Evolutionary conservation across 257 asterid species (phyloP).

Genomic region (Penstemon newberryi): DNA sequence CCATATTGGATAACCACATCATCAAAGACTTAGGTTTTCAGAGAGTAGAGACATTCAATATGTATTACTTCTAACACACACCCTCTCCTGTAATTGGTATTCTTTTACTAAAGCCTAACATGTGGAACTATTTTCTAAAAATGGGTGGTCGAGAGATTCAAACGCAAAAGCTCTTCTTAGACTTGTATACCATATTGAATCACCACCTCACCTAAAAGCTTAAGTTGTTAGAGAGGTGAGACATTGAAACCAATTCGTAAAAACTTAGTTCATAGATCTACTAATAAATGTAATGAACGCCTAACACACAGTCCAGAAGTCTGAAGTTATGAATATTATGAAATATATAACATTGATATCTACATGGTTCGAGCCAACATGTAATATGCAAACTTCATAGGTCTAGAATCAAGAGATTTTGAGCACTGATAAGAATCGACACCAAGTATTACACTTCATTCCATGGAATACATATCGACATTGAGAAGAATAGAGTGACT

Average conservation of each 20-base stretch:
- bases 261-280: neutral
- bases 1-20: neutral
- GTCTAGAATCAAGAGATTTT: conserved; percentile 15
- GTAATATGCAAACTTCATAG: conserved; percentile 6
- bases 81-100: too few species aligned
- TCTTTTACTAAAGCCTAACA: too few species aligned
- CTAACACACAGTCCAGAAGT: conserved; percentile 11
- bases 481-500: conserved; percentile 28
- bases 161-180: too few species aligned
- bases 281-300: neutral
- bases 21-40: neutral
- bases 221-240: too few species aligned
- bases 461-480: conserved; percentile 7
- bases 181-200: too few species aligned
- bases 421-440: conserved; percentile 23
- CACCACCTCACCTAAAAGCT: too few species aligned
- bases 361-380: conserved; percentile 15
- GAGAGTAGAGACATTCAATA: too few species aligned
- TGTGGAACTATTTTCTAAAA: too few species aligned
- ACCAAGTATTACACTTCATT: conserved; percentile 23
- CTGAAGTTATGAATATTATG: conserved; percentile 2
- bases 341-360: neutral
- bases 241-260: too few species aligned
- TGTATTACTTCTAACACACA: too few species aligned
- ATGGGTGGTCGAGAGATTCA: too few species aligned